These are phyloP conservation scores for Talaromyces sp. DNA, from an alignment of 2,329 filamentous ascomycete genomes.

Conservation along the genomic window DNA sequence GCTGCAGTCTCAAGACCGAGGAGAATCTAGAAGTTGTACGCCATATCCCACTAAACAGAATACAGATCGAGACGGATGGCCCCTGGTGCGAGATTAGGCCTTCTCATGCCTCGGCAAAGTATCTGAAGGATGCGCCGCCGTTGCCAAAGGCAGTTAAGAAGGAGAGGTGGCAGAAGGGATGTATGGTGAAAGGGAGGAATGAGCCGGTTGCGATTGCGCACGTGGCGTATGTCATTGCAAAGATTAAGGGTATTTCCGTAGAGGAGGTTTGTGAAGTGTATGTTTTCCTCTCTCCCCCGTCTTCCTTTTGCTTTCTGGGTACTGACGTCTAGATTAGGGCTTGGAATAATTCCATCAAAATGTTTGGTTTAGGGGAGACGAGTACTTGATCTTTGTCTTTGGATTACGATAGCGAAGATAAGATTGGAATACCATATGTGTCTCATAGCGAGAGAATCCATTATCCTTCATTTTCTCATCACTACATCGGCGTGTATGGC, in stretches of 20 bases:
- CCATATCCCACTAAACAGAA: constrained; percentile 68
- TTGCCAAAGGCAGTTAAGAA: constrained; percentile 87
- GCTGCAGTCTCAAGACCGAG: constrained; percentile 90
- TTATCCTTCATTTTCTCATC: not conserved
- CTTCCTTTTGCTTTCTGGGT: not conserved
- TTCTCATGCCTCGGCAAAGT: constrained; percentile 78
- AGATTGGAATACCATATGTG: not conserved
- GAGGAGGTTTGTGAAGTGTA: constrained; percentile 79
- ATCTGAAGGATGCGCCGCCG: constrained; percentile 63
- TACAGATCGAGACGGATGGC: constrained; percentile 96
- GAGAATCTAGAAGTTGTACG: constrained; percentile 85
- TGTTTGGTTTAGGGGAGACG: constrained; percentile 67
- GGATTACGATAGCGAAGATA: not conserved
- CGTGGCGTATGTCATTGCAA: constrained; percentile 84
- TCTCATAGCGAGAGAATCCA: not conserved
- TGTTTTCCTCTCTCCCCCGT: constrained; percentile 30
- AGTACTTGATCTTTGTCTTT: not conserved
- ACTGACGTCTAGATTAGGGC: constrained; percentile 44
- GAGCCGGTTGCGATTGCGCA: constrained; percentile 83
- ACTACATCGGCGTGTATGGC: not conserved
- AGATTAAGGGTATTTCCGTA: constrained; percentile 72
- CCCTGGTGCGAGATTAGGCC: constrained; percentile 96
- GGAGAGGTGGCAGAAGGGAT: constrained; percentile 84
- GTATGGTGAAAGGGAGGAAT: constrained; percentile 91
- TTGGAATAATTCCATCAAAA: constrained; percentile 74